Evolutionary conservation across 176 grass and related monocot species (phyloP), one percentile per base, ranked within the genome.

Genomic region (Carex kokanica): DNA sequence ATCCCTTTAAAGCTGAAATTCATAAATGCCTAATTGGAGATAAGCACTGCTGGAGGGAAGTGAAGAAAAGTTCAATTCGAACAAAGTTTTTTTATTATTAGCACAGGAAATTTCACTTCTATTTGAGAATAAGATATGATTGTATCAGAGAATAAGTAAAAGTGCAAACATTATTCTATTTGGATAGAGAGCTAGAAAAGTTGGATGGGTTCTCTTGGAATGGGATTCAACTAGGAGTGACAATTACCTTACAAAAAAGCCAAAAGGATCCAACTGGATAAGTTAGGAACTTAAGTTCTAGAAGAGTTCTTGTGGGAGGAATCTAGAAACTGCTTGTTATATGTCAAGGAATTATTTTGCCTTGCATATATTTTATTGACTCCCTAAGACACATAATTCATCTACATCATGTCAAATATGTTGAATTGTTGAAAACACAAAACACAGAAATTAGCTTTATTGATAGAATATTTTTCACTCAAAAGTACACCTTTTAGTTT

Each of bases 101-200:
- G 64, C 32, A 36, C 32, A 18, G 16, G 13, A 68, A 6, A 2
- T 18, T 14, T 40, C 27, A 15, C 32, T 68, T 68, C 16, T 68
- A 68, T 68, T 68, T 40, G 64, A 68, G 32, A 38, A 38, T 68
- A 16, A 69, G 64, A 69, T 69, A 41, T 34, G 15, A 69, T 8
- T 69, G 15, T 38, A 69, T n/a, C 65, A 69, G 14, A 69, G 34
- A 69, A 69, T 41, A 69, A 69, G 8, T 64, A 29, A 23, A 32
- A 64, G 32, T 69, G 34, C 65, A 69, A 18, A 41, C 32, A 69
- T 69, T 69, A 69, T 69, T 69, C 65, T 69, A 69, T 41, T 69
- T n/a, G 65, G 65, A 40, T 36, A 69, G 65, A 41, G 65, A 38
- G 65, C 29, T 36, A 60, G 53, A 34, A 41, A 34, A 79, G 6